Conservation (phyloP, 495 filamentous ascomycete species). For the Neurospora sp. region DNA sequence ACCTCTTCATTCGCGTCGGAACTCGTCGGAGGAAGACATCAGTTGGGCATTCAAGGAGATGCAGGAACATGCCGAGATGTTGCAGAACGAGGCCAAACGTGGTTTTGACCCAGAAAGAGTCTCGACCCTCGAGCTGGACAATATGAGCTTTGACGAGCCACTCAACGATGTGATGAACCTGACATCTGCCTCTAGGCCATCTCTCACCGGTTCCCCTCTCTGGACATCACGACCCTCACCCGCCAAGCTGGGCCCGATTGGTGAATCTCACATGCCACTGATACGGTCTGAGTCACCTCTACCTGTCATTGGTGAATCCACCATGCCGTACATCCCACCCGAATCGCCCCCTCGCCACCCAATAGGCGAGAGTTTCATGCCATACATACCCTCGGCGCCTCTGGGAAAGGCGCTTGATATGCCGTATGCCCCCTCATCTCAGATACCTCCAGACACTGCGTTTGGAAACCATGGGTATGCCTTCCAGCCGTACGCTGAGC, state of each 20-base stretch:
- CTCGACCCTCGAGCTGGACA: constrained; percentile 30
- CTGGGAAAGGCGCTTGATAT: constrained; percentile 22
- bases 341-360: constrained; percentile 19
- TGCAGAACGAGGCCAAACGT: constrained; percentile 6
- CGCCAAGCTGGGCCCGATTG: constrained; percentile 20
- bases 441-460: constrained; percentile 20
- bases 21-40: constrained; percentile 35
- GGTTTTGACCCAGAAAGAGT: constrained; percentile 9
- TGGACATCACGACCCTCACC: constrained; percentile 16
- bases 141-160: constrained; percentile 33
- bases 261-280: constrained; percentile 29
- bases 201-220: constrained; percentile 19
- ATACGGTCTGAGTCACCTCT: constrained; percentile 29
- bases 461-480: constrained; percentile 23
- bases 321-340: constrained; percentile 16
- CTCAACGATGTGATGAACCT: constrained; percentile 33
- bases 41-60: constrained; percentile 43
- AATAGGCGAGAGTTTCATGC: constrained; percentile 28
- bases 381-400: constrained; percentile 27
- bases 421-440: constrained; percentile 19
- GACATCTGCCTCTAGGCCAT: constrained; percentile 22
- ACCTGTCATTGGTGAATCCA: constrained; percentile 22
- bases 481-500: constrained; percentile 22
- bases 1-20: constrained; percentile 25
- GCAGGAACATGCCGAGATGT: constrained; percentile 35